phyloP scores from a whole-genome alignment of 2,329 filamentous ascomycete species.

The Colletotrichum sp. region DNA sequence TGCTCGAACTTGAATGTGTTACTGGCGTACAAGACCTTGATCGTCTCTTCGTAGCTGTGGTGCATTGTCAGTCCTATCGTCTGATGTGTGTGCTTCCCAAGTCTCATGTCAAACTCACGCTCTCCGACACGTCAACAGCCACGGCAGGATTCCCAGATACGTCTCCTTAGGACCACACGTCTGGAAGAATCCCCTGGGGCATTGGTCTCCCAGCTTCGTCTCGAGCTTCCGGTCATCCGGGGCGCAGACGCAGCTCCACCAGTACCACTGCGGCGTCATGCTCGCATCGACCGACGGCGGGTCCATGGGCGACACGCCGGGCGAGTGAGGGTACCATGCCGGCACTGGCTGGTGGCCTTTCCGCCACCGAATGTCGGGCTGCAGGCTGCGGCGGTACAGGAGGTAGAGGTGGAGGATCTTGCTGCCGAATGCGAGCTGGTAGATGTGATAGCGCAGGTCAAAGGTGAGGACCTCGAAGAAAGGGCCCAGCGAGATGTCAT shows the following conservation, averaged over 20 bases:
- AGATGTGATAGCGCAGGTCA: constrained; percentile 21
- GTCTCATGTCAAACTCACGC: constrained; percentile 18
- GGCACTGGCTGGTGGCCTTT: constrained; percentile 21
- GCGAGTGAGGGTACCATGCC: constrained; percentile 19
- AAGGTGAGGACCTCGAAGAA: constrained; percentile 19
- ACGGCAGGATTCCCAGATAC: constrained; percentile 13
- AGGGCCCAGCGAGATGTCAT: background rate
- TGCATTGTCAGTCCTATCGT: background rate
- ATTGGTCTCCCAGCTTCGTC: constrained; percentile 14
- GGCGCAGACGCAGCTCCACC: constrained; percentile 23
- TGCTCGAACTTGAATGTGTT: constrained; percentile 23
- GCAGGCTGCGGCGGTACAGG: constrained; percentile 16
- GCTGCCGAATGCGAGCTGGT: constrained; percentile 17
- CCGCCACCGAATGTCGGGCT: constrained; percentile 18
- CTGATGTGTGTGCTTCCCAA: background rate
- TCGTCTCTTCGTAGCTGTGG: constrained; percentile 21
- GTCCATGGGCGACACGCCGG: constrained; percentile 18
- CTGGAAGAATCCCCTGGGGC: constrained; percentile 21
- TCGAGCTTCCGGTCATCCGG: constrained; percentile 16
- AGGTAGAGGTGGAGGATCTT: constrained; percentile 20
- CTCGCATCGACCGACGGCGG: constrained; percentile 14
- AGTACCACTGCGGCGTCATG: constrained; percentile 20
- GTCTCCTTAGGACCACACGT: constrained; percentile 14
- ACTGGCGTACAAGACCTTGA: constrained; percentile 19
- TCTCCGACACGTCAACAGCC: constrained; percentile 18